phyloP scores from a whole-genome alignment of 2,329 filamentous ascomycete genomes.

The Microdochium paspali region DNA sequence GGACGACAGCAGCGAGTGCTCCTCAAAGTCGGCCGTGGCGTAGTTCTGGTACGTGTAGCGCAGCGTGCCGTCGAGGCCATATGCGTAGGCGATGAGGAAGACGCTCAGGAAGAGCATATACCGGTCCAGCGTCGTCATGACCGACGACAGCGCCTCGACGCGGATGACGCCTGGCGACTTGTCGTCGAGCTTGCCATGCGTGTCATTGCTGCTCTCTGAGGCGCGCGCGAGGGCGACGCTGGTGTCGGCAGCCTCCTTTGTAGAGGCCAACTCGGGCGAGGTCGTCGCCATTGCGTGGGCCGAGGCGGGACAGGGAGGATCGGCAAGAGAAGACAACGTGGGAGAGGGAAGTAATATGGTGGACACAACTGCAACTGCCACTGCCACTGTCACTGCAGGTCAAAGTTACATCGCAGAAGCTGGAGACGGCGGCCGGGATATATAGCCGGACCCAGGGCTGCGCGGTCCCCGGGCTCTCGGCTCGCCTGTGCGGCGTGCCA shows the following conservation, averaged over 20 bases:
- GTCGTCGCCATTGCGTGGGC: too few relatives aligned
- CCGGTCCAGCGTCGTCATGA: background rate
- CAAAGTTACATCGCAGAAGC: too few relatives aligned
- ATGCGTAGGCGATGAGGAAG: conserved; percentile 51
- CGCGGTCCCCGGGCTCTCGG: too few relatives aligned
- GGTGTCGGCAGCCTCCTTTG: background rate
- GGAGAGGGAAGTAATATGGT: too few relatives aligned
- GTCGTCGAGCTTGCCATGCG: background rate
- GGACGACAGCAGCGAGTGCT: conserved; percentile 48
- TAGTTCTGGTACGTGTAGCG: conserved; percentile 43
- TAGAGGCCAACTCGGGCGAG: background rate
- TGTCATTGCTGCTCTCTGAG: background rate
- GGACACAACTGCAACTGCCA: too few relatives aligned
- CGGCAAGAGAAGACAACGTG: too few relatives aligned
- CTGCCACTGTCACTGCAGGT: too few relatives aligned
- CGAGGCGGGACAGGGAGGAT: too few relatives aligned
- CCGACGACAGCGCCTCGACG: background rate
- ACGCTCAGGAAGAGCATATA: conserved; percentile 42
- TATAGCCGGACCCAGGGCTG: too few relatives aligned
- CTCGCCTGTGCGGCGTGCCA: too few relatives aligned
- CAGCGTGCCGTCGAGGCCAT: conserved; percentile 45
- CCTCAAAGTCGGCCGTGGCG: conserved; percentile 39
- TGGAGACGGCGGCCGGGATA: too few relatives aligned
- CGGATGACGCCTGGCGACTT: background rate
- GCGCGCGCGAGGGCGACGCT: background rate